Percentiles rank a stretch among this genome's conserved stretches.
phyloP scores from a whole-genome alignment of 2,329 filamentous ascomycete genomes.

The Botryotinia convoluta region DNA sequence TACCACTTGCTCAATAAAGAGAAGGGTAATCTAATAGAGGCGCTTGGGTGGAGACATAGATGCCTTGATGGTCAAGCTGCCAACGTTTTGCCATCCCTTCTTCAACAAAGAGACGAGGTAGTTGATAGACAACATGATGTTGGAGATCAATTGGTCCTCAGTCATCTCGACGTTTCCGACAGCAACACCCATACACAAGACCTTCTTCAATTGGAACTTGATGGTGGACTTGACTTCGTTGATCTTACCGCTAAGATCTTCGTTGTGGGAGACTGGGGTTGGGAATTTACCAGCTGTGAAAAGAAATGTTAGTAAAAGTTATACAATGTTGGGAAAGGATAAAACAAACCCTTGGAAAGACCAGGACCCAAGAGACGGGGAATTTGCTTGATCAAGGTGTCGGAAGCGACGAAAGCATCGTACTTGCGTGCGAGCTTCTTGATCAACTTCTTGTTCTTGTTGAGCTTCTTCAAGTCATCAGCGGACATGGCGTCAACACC shows the following conservation, averaged over 20 bases:
- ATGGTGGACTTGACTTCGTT: conserved; percentile 99
- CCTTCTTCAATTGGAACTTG: conserved; percentile 99
- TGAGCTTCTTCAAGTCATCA: conserved; percentile 99
- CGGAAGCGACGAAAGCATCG: conserved; percentile 98
- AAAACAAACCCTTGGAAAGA: conserved; percentile 82
- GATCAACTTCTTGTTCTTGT: conserved; percentile 99
- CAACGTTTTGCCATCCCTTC: conserved; percentile 99
- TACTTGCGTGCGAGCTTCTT: conserved; percentile 99
- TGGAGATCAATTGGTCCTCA: conserved; percentile 90
- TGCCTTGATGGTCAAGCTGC: conserved; percentile 99
- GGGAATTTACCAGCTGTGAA: conserved; percentile 95
- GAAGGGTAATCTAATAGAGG: conserved; percentile 69
- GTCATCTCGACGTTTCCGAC: conserved; percentile 98
- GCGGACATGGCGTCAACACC: conserved; percentile 97
- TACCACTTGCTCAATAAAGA: conserved; percentile 36
- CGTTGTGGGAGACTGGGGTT: conserved; percentile 93
- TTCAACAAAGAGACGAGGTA: conserved; percentile 99
- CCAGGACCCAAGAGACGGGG: conserved; percentile 98
- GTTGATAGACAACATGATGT: conserved; percentile 99
- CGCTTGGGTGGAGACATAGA: conserved; percentile 99
- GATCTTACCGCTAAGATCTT: conserved; percentile 93
- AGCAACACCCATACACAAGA: conserved; percentile 99
- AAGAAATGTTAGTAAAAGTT: conserved; percentile 35
- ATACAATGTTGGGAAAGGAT: neutral
- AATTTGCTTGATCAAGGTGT: conserved; percentile 98